Percentiles rank a stretch among this genome's conserved stretches.
These are phyloP conservation scores for Yarrowia deformans DNA, from an alignment of 805 yeast species.

Conservation along the genomic window DNA sequence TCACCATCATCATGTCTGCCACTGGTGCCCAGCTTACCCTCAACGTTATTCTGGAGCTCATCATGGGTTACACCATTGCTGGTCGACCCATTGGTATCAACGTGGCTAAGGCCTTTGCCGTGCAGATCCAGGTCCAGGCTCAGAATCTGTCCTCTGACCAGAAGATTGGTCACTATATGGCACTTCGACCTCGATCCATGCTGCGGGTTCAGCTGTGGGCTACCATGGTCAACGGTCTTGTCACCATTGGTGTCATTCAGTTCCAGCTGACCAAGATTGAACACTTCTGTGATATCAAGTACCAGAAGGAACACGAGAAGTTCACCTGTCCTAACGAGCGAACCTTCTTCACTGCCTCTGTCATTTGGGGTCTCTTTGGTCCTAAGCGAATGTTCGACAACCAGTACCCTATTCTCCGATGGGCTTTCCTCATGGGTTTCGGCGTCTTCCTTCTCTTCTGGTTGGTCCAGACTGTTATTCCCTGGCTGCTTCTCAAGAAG, in stretches of 20 bases:
- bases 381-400: conserved; percentile 60
- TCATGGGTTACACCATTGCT: conserved; percentile 71
- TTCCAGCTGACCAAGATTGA: conserved; percentile 49
- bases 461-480: conserved; percentile 34
- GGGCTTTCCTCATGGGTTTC: conserved; percentile 67
- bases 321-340: conserved; percentile 55
- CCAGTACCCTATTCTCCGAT: conserved; percentile 66
- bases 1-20: conserved; percentile 64
- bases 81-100: conserved; percentile 64
- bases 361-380: conserved; percentile 67
- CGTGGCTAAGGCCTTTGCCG: conserved; percentile 57
- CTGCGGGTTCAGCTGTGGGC: conserved; percentile 54
- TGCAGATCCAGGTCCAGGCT: conserved; percentile 64
- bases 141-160: conserved; percentile 64
- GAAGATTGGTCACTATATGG: conserved; percentile 58
- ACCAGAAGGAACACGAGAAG: conserved; percentile 50
- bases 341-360: conserved; percentile 59
- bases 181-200: conserved; percentile 54
- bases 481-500: conserved; percentile 43
- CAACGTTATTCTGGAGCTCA: conserved; percentile 67
- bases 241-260: conserved; percentile 49
- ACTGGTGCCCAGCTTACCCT: conserved; percentile 66
- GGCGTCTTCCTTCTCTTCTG: conserved; percentile 39
- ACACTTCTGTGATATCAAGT: conserved; percentile 45
- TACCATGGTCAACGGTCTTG: conserved; percentile 53